Percentiles rank a stretch among this genome's conserved stretches.
Conservation (phyloP, 768 basidiomycete genomes). For the Suillus clintonianus region DNA sequence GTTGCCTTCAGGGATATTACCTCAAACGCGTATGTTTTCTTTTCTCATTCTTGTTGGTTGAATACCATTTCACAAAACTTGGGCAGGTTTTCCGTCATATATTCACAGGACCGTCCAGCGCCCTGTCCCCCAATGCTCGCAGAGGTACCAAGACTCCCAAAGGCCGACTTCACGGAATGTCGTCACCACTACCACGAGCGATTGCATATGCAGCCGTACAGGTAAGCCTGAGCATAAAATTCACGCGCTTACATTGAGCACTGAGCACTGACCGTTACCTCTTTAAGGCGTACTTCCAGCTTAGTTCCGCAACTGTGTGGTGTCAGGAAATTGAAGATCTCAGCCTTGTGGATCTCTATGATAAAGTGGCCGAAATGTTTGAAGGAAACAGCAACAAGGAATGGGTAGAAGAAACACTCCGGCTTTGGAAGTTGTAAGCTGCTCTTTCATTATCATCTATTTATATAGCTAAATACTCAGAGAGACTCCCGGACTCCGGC, state of each 20-base stretch:
- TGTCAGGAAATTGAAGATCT: neutral
- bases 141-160: neutral
- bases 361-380: neutral
- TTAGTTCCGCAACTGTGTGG: neutral
- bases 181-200: neutral
- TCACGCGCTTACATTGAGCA: too few relatives aligned
- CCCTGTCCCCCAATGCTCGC: neutral
- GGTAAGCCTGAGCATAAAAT: neutral
- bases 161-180: neutral
- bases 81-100: neutral
- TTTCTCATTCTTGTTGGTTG: too few relatives aligned
- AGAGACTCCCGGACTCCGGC: neutral
- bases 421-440: neutral
- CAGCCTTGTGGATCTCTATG: neutral
- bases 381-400: neutral
- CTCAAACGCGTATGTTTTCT: neutral
- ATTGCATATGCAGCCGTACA: conserved; percentile 6
- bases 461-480: neutral
- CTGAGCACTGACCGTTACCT: too few relatives aligned
- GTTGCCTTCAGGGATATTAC: neutral
- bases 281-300: neutral
- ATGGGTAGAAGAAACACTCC: conserved; percentile 2
- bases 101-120: neutral
- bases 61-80: neutral
- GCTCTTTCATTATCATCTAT: neutral